Base-by-base conservation (phyloP, 139 green algal genomes). In the Bryopsis sp. region DNA sequence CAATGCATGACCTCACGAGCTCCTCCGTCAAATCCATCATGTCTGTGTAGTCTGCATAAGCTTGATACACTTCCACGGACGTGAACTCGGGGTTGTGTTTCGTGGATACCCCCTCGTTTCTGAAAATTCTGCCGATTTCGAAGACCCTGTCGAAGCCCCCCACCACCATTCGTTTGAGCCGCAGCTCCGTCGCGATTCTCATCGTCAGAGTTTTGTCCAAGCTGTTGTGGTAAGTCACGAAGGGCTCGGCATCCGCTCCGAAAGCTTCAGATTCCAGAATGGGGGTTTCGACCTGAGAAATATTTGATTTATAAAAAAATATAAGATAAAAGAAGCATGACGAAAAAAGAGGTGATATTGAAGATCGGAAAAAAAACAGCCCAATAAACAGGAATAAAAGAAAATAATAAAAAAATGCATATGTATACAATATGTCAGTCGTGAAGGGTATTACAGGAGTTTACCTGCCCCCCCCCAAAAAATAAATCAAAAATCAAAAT, bases 31-130 rank as follows among this genome's bases (percentile, higher is more conserved):
- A 84, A 2, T 84, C 74, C 90, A 99, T 97, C 91, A 98, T 98
- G 79, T 95, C 88, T 26, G 76, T 67, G 76, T 98, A 97, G 78
- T 99, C 94, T 11, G 89, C 89, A 67, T 97, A 99, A 1, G 94
- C 94, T 76, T 94, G 86, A 76, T 96, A 96, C 22, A 96, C 69
- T 79, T 99, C 94, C 26, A 99, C 83, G 22, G 79, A 90, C 0
- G 94, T 98, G 80, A 99, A 99, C 84, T 99, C 94, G 2, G 94
- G 94, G 74, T 99, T 99, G 85, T 99, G 94, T 1, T 92, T 79
- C 1, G 86, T 82, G 36, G 85, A 95, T 28, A 96, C 78, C 68
- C 94, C 94, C 72, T 99, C 94, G 76, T 99, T 99, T 32, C 94
- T 81, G 74, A 99, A 99, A 46, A 98, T 90, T 68, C 90, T 84